Evolutionary conservation across 169 alveolate genomes (phyloP).

Genomic region (Eimeria necatrix): DNA sequence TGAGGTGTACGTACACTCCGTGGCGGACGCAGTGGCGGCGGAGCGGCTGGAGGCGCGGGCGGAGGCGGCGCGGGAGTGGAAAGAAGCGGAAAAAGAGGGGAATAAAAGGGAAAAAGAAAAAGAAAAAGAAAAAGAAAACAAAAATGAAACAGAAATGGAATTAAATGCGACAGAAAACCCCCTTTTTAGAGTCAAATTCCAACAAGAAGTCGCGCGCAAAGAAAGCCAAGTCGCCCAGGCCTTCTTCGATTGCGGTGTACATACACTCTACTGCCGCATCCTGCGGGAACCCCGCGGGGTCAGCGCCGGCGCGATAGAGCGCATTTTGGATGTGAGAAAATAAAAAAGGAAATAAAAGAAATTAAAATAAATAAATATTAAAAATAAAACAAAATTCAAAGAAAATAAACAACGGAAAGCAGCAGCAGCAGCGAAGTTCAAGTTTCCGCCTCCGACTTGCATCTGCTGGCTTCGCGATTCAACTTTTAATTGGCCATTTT

Average conservation of each 20-base stretch:
- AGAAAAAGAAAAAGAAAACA: neutral
- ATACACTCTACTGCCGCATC: constrained; percentile 34
- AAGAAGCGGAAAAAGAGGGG: neutral
- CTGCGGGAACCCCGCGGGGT: neutral
- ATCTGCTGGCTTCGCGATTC: too few species aligned
- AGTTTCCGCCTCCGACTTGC: too few species aligned
- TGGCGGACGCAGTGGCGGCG: neutral
- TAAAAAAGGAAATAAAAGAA: neutral
- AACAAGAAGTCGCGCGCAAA: constrained; percentile 49
- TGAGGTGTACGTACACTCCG: neutral
- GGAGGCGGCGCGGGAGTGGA: neutral
- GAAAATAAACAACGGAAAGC: neutral
- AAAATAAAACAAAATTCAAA: too few species aligned
- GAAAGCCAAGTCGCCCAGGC: constrained; percentile 74
- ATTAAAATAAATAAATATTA: neutral
- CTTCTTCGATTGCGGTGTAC: constrained; percentile 74
- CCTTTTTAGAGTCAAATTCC: neutral
- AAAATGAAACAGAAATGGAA: neutral
- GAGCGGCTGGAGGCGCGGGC: constrained; percentile 45
- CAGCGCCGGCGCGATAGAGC: constrained; percentile 28
- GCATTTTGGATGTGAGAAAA: neutral
- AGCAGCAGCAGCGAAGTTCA: too few species aligned
- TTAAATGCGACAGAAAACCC: neutral
- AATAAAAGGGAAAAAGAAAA: neutral
- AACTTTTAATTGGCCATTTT: too few species aligned